Evolutionary conservation across 2,329 filamentous ascomycete genomes (phyloP), one percentile per base, ranked within the genome.

Genomic region (Byssothecium circinans): DNA sequence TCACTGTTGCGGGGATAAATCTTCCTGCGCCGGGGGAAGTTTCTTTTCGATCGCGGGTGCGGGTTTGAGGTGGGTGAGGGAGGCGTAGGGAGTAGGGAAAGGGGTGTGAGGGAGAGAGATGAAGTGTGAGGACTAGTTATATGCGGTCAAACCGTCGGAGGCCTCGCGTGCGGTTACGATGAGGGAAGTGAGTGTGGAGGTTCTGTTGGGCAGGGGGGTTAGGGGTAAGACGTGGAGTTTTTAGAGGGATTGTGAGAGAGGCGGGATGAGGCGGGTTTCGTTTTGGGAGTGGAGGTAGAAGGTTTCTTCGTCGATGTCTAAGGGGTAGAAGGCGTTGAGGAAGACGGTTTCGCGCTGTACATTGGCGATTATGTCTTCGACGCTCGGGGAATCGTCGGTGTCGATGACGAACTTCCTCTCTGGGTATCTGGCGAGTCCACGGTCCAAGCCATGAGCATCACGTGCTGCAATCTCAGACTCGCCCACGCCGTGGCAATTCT

Each of bases 21-120:
- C 74, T 61, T 78, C 76, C 59, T 78, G 75, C 1, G 75, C 73
- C 1, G 65, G 62, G 2, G 75, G 75, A 1, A 78, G 58, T 15
- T 60, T 60, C 5, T 34, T 37, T n/a, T 41, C 41, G 4, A 76
- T 58, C 6, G 45, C 48, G 2, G 57, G 45, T 2, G 35, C 22
- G 0, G 36, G 19, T 10, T 54, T 29, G 4, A 46, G 36, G 0
- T 29, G n/a, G n/a, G n/a, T n/a, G n/a, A n/a, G n/a, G n/a, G n/a
- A n/a, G n/a, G n/a, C n/a, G n/a, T n/a, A n/a, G n/a, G n/a, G n/a
- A n/a, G n/a, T n/a, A n/a, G n/a, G n/a, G n/a, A n/a, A n/a, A n/a
- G n/a, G n/a, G n/a, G n/a, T n/a, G n/a, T n/a, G n/a, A n/a, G n/a
- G 38, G 6, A 67, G 57, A n/a, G 50, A 52, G 2, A 58, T 50